Evolutionary conservation across 805 yeast genomes (phyloP), one percentile per base, ranked within the genome.

Genomic region (Clavispora phyllophila): DNA sequence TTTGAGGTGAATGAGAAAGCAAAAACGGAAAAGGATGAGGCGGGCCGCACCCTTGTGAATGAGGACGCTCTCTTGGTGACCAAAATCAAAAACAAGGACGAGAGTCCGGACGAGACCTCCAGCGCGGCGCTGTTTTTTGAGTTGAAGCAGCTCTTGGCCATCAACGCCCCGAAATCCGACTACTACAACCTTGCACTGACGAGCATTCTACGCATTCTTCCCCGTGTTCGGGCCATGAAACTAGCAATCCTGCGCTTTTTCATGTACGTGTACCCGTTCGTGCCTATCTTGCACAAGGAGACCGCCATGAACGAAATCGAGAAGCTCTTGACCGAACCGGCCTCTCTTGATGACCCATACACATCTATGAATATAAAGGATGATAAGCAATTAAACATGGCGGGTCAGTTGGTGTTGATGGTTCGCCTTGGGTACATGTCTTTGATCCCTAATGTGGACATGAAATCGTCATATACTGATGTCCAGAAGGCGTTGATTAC

Each of bases 181-280:
- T 63, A 58, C 51, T 68, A 58, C 42, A 34, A 41, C 8, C 45
- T 60, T 12, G 65, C 65, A 2, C 61, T 60, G 42, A 43, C 53
- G n/a, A 56, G 61, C 4, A 53, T 66, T 1, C 33, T 63, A 12
- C 48, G 51, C 39, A 48, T 68, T 1, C 49, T 70, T 13, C 75
- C 75, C 1, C 43, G 53, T 27, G 57, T 55, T 20, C 40, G 50
- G 12, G 62, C 53, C 27, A 36, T 57, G 24, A 48, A 57, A 15
- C 49, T 58, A 40, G 55, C 68, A 10, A 56, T 63, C 36, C 49
- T 55, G 36, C 57, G 66, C 24, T 70, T 56, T 43, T 68, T 66
- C 53, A 62, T 60, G 41, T 67, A 62, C 53, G 72, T 67, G n/a
- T 54, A 56, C 38, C 72, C 73, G 9, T 64, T 70, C 39, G 54